Percentiles rank a stretch among this genome's conserved stretches.
These are phyloP conservation scores for Neofusicoccum cordaticola DNA, from an alignment of 2,329 filamentous ascomycete species.

Conservation along the genomic window DNA sequence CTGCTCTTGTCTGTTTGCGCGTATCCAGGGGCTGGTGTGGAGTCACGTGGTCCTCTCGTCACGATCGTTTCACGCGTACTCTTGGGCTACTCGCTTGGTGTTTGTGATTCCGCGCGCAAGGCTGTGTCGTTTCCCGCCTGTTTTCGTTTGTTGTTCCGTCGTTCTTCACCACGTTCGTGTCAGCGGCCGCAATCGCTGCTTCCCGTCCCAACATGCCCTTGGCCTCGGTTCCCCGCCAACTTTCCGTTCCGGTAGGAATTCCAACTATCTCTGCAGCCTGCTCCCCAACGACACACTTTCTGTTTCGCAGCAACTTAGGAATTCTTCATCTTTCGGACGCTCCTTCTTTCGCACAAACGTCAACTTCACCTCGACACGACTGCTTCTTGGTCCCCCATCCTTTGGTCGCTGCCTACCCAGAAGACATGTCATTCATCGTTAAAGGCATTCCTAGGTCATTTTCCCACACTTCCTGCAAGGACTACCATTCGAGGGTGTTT, in stretches of 20 bases:
- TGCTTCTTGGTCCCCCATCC: background rate
- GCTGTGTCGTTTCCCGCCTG: background rate
- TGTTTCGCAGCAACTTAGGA: background rate
- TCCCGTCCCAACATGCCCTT: background rate
- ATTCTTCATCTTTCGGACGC: background rate
- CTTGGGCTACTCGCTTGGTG: background rate
- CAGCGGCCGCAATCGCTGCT: background rate
- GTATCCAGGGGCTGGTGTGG: background rate
- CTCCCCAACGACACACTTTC: background rate
- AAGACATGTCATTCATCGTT: background rate
- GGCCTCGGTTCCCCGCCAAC: conserved; percentile 6
- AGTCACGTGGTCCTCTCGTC: background rate
- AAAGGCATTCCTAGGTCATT: background rate
- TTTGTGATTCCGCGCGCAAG: background rate
- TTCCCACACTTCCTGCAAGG: background rate
- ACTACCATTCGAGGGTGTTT: background rate
- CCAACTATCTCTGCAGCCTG: background rate
- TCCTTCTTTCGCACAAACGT: background rate
- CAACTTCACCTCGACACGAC: background rate
- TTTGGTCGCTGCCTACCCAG: background rate
- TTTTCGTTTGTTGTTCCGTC: background rate
- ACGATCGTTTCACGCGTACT: background rate
- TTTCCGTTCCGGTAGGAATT: conserved; percentile 3
- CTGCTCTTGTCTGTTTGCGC: background rate
- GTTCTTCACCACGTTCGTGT: background rate